Conservation (phyloP, 768 basidiomycete genomes). For the Cytidiella melzeri region DNA sequence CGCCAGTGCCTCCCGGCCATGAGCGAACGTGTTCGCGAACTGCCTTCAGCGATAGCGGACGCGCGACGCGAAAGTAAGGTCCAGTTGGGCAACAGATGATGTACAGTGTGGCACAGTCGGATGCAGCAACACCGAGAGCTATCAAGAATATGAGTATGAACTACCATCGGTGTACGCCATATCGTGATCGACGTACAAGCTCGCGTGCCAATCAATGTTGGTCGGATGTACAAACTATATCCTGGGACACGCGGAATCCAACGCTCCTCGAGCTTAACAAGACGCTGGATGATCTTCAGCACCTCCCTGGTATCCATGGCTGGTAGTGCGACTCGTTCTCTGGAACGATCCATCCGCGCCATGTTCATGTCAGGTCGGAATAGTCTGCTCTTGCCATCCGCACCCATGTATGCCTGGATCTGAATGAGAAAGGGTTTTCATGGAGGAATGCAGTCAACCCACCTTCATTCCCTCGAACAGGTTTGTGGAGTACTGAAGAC, state of each 20-base stretch:
- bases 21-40: conserved; percentile 44
- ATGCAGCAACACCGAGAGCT: conserved; percentile 64
- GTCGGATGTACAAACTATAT: conserved; percentile 83
- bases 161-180: too few species aligned
- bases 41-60: conserved; percentile 43
- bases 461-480: conserved; percentile 70
- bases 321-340: conserved; percentile 67
- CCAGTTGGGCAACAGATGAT: conserved; percentile 69
- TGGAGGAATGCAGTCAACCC: conserved; percentile 14
- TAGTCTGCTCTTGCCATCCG: conserved; percentile 66
- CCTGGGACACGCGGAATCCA: conserved; percentile 79
- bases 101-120: conserved; percentile 77
- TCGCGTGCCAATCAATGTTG: conserved; percentile 56
- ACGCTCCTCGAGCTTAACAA: conserved; percentile 64
- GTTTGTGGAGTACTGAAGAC: conserved; percentile 57
- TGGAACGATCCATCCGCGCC: conserved; percentile 67
- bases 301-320: conserved; percentile 42
- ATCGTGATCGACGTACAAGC: conserved; percentile 24
- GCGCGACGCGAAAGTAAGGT: conserved; percentile 47
- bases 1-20: conserved; percentile 51
- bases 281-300: conserved; percentile 51
- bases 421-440: not conserved
- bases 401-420: conserved; percentile 59
- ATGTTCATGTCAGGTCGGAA: conserved; percentile 87
- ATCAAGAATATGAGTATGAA: conserved; percentile 4